These are phyloP conservation scores for Colletotrichum nymphaeae DNA, from an alignment of 2,329 filamentous ascomycete genomes.

Conservation along the genomic window DNA sequence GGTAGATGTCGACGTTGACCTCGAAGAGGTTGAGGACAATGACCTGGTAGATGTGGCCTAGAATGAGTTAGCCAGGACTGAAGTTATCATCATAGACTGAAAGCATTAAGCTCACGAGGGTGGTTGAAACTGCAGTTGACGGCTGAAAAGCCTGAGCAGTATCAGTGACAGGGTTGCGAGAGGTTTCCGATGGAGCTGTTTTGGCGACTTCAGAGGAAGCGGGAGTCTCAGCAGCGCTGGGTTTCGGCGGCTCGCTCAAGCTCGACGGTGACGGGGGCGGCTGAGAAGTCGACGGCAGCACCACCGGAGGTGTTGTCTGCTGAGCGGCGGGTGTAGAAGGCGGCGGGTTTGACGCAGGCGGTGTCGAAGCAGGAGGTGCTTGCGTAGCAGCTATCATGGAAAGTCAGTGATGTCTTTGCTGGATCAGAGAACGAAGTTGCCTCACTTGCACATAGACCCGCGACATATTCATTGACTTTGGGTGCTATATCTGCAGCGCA, in stretches of 20 bases:
- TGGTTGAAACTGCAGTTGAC: conserved; percentile 20
- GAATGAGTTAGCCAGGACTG: not conserved
- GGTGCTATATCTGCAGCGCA: conserved; percentile 43
- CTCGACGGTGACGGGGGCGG: conserved; percentile 7
- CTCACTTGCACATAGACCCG: conserved; percentile 45
- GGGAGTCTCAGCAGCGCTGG: not conserved
- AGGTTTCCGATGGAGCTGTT: not conserved
- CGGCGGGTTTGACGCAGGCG: conserved; percentile 1
- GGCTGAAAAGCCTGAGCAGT: conserved; percentile 35
- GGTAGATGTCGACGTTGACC: conserved; percentile 30
- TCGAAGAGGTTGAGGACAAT: conserved; percentile 13
- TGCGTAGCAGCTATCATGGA: conserved; percentile 15
- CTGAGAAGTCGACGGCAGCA: not conserved
- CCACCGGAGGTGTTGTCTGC: conserved; percentile 4
- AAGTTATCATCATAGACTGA: not conserved
- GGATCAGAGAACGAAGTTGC: not conserved
- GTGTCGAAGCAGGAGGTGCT: conserved; percentile 16
- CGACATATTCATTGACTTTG: conserved; percentile 43
- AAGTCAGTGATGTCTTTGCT: not conserved
- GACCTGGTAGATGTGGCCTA: conserved; percentile 21
- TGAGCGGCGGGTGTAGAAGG: conserved; percentile 11
- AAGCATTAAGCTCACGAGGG: conserved; percentile 14
- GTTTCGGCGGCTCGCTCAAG: not conserved
- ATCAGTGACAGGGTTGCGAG: not conserved
- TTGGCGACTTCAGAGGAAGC: not conserved